phyloP scores from a whole-genome alignment of 805 yeast genomes.

The Wickerhamiella kazuoi region DNA sequence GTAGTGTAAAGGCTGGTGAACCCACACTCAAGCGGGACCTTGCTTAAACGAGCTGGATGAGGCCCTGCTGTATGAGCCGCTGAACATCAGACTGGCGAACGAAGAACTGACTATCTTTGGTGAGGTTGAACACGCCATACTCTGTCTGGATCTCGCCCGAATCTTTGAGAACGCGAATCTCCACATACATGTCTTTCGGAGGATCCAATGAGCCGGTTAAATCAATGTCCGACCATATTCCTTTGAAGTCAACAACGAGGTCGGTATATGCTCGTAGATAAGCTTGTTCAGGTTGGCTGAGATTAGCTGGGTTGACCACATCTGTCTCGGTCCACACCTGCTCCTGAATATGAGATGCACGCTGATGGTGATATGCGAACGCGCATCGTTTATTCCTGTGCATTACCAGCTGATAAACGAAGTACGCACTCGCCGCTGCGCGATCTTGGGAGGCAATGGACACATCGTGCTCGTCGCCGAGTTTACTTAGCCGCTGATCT shows the following conservation, averaged over 20 bases:
- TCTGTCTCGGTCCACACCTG: slow-evolving; percentile 44
- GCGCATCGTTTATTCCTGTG: slow-evolving; percentile 80
- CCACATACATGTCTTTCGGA: slow-evolving; percentile 80
- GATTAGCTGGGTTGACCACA: slow-evolving; percentile 24
- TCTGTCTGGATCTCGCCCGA: slow-evolving; percentile 97
- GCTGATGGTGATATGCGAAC: slow-evolving; percentile 58
- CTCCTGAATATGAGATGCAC: slow-evolving; percentile 51
- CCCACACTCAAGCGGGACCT: too few species aligned
- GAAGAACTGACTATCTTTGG: slow-evolving; percentile 85
- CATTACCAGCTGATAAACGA: slow-evolving; percentile 59
- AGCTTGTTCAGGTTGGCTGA: slow-evolving; percentile 66
- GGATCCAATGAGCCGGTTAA: slow-evolving; percentile 79
- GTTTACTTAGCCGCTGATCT: slow-evolving; percentile 24
- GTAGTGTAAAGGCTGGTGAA: too few species aligned
- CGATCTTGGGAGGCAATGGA: slow-evolving; percentile 15
- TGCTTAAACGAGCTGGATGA: slow-evolving; percentile 56
- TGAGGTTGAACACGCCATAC: slow-evolving; percentile 77
- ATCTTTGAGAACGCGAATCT: slow-evolving; percentile 79
- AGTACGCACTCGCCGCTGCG: slow-evolving; percentile 22
- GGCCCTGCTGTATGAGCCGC: slow-evolving; percentile 84
- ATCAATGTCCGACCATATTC: slow-evolving; percentile 67
- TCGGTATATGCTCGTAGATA: slow-evolving; percentile 57
- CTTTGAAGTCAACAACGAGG: slow-evolving; percentile 55
- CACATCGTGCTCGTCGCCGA: slow-evolving; percentile 38
- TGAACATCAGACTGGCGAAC: slow-evolving; percentile 92